Conservation (phyloP, 768 basidiomycete species). For the Lactarius evosmus region DNA sequence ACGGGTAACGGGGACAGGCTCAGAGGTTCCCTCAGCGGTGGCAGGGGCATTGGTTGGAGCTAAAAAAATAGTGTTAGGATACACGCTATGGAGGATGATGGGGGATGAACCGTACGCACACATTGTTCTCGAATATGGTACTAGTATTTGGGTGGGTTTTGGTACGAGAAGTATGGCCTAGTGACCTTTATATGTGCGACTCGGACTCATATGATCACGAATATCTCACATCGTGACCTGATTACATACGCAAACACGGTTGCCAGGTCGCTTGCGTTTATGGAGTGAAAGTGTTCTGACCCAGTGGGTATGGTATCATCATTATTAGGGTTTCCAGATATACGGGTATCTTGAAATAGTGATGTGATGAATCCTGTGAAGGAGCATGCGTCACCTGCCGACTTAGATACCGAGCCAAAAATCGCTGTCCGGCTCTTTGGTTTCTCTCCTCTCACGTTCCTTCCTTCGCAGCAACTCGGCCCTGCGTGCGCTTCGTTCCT, state of each 20-base stretch:
- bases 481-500: constrained; percentile 14
- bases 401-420: constrained; percentile 16
- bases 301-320: background rate
- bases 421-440: constrained; percentile 18
- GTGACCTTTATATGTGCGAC: constrained; percentile 17
- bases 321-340: background rate
- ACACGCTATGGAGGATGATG: background rate
- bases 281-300: background rate
- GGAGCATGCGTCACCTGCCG: background rate
- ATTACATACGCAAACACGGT: background rate
- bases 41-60: constrained; percentile 14
- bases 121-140: constrained; percentile 12
- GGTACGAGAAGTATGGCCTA: background rate
- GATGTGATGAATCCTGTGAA: background rate
- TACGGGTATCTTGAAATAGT: background rate
- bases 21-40: constrained; percentile 8
- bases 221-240: too few species aligned
- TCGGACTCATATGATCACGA: background rate
- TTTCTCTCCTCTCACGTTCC: constrained; percentile 20
- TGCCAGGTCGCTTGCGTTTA: background rate
- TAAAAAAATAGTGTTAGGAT: background rate
- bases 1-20: constrained; percentile 15
- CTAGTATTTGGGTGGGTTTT: background rate
- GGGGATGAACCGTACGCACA: constrained; percentile 11
- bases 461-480: constrained; percentile 11